Conservation (phyloP, 2,329 filamentous ascomycete genomes). For the Pyrenochaeta sp. region DNA sequence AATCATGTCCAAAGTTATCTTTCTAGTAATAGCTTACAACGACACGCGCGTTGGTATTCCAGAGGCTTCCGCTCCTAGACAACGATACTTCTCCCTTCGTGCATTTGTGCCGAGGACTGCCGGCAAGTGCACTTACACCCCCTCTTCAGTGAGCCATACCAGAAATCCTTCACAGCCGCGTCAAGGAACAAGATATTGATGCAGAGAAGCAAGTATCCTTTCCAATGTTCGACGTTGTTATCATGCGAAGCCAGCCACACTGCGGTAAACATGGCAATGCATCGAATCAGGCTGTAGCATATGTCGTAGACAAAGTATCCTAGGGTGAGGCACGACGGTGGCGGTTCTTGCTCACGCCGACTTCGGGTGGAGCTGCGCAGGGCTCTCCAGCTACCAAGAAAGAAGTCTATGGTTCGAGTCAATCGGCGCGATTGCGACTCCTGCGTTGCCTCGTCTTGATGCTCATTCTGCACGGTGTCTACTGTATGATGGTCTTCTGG, state of each 20-base stretch:
- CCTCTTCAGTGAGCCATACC: conserved; percentile 10
- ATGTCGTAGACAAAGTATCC: conserved; percentile 11
- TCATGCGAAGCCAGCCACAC: conserved; percentile 9
- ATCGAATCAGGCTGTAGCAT: conserved; percentile 6
- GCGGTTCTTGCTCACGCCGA: neutral
- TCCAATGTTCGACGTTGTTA: neutral
- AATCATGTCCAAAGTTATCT: neutral
- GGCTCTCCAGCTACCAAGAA: neutral
- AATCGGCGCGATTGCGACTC: neutral
- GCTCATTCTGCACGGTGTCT: neutral
- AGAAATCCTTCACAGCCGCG: conserved; percentile 7
- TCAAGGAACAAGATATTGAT: conserved; percentile 8
- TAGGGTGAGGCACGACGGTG: neutral
- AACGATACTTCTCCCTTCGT: conserved; percentile 7
- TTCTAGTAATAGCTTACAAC: neutral
- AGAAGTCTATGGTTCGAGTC: neutral
- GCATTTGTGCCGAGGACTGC: neutral
- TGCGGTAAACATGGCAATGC: conserved; percentile 3
- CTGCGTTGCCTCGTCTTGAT: neutral
- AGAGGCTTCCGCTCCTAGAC: neutral
- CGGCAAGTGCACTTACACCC: conserved; percentile 6
- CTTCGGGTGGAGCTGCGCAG: neutral
- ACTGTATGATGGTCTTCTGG: neutral
- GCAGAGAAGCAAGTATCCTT: conserved; percentile 3
- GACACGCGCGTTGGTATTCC: neutral